Percentiles rank a stretch among this genome's conserved stretches.
Evolutionary conservation across 768 basidiomycete genomes (phyloP).

Genomic region (Xerocomus spinulosus): DNA sequence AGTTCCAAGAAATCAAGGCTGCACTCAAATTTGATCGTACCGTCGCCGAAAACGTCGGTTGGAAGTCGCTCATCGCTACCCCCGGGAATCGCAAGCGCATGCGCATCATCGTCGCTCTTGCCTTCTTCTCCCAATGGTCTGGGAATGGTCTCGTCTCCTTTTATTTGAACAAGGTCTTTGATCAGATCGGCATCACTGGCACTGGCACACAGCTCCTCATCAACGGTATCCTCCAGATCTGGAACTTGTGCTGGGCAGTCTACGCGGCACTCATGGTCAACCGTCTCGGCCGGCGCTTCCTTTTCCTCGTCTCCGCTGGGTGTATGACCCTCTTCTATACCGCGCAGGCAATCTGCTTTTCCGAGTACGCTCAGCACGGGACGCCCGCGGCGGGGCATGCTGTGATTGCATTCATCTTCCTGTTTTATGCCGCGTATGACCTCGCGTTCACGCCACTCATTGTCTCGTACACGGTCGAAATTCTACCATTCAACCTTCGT

Average conservation of each 20-base stretch:
- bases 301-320: slow-evolving; percentile 58
- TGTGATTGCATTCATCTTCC: slow-evolving; percentile 80
- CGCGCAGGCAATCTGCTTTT: slow-evolving; percentile 64
- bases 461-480: slow-evolving; percentile 85
- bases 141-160: slow-evolving; percentile 82
- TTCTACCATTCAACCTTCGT: slow-evolving; percentile 76
- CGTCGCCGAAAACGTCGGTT: slow-evolving; percentile 57
- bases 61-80: slow-evolving; percentile 62
- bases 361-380: slow-evolving; percentile 45
- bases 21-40: slow-evolving; percentile 65
- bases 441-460: slow-evolving; percentile 84
- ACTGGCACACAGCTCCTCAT: slow-evolving; percentile 67
- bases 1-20: slow-evolving; percentile 78
- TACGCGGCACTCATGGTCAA: slow-evolving; percentile 59
- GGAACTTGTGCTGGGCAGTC: slow-evolving; percentile 66
- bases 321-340: slow-evolving; percentile 65
- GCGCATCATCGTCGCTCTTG: slow-evolving; percentile 70
- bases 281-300: slow-evolving; percentile 59
- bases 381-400: slow-evolving; percentile 51
- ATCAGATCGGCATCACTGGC: slow-evolving; percentile 60
- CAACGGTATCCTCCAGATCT: slow-evolving; percentile 82
- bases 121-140: slow-evolving; percentile 85
- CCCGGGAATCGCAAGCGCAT: slow-evolving; percentile 73
- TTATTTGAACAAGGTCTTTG: slow-evolving; percentile 73
- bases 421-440: slow-evolving; percentile 77